phyloP scores from a whole-genome alignment of 495 filamentous ascomycete genomes.

The Lophiotrema nucula region DNA sequence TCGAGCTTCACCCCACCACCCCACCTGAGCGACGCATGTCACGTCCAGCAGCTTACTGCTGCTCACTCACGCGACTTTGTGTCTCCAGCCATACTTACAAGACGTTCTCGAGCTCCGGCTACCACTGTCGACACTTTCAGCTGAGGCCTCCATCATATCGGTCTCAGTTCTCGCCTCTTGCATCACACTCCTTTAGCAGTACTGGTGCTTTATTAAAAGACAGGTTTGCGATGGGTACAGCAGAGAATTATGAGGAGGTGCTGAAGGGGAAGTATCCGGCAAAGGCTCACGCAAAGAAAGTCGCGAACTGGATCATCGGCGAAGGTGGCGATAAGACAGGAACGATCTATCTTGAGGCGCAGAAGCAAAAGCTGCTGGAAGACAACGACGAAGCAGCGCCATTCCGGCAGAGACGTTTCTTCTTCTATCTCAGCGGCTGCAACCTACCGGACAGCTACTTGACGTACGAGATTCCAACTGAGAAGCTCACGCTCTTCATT shows the following conservation, averaged over 20 bases:
- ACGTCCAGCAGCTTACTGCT: no score
- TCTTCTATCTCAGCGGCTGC: conserved; percentile 94
- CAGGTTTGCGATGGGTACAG: conserved; percentile 15
- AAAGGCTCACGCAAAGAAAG: conserved; percentile 79
- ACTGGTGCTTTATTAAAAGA: no score
- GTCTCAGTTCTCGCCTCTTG: no score
- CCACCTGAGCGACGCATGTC: no score
- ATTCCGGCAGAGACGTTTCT: conserved; percentile 78
- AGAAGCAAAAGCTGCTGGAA: conserved; percentile 56
- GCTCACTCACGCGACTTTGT: no score
- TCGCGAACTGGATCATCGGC: conserved; percentile 69
- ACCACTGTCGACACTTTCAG: no score
- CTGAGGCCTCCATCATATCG: no score
- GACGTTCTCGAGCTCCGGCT: no score
- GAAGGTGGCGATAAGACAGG: conserved; percentile 60
- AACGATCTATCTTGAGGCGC: conserved; percentile 83
- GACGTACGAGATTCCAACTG: conserved; percentile 71
- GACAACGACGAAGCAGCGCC: conserved; percentile 30
- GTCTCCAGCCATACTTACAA: no score
- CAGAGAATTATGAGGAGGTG: conserved; percentile 24
- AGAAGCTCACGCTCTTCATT: conserved; percentile 84
- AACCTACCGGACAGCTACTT: conserved; percentile 76
- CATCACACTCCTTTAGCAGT: no score
- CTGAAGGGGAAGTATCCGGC: conserved; percentile 82
- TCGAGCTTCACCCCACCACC: not conserved